A percentile compares a stretch with the other conserved stretches of the same genome.
Conservation (phyloP, 2,329 filamentous ascomycete genomes). For the Talaromyces sp. region DNA sequence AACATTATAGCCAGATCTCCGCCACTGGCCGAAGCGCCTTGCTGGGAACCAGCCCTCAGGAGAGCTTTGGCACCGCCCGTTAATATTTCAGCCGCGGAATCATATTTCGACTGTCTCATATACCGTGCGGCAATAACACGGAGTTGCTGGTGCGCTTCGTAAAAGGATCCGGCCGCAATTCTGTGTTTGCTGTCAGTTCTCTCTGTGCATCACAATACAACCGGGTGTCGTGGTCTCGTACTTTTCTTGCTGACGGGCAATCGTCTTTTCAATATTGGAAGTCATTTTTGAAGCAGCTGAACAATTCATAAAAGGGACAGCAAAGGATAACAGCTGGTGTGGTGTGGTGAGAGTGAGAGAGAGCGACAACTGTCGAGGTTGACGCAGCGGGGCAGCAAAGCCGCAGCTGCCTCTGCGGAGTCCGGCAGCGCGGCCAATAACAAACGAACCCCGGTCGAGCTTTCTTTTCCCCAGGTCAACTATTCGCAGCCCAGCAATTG, state of each 20-base stretch:
- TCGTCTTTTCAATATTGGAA: slow-evolving; percentile 60
- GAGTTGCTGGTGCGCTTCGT: slow-evolving; percentile 97
- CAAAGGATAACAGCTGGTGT: not conserved
- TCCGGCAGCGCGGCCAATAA: not conserved
- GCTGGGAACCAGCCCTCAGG: slow-evolving; percentile 56
- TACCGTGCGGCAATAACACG: slow-evolving; percentile 92
- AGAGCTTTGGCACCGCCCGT: slow-evolving; percentile 77
- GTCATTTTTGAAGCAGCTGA: slow-evolving; percentile 26
- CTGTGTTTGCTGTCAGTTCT: slow-evolving; percentile 37
- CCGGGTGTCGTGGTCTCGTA: slow-evolving; percentile 21
- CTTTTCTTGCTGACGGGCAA: slow-evolving; percentile 73
- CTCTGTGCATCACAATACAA: slow-evolving; percentile 13
- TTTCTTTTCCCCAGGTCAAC: not conserved
- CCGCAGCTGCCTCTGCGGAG: not conserved
- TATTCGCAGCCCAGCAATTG: not conserved
- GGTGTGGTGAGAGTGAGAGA: not conserved
- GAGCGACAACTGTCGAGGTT: not conserved
- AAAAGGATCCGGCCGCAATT: slow-evolving; percentile 86
- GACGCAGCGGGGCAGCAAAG: not conserved
- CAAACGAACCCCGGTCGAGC: not conserved
- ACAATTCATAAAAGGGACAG: not conserved
- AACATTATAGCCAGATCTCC: slow-evolving; percentile 83
- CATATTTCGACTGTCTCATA: slow-evolving; percentile 79
- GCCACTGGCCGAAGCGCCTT: slow-evolving; percentile 88
- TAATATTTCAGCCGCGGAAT: slow-evolving; percentile 79